Base-by-base conservation (phyloP, 2,329 filamentous ascomycete species). In the Lasiodiplodia sp. region DNA sequence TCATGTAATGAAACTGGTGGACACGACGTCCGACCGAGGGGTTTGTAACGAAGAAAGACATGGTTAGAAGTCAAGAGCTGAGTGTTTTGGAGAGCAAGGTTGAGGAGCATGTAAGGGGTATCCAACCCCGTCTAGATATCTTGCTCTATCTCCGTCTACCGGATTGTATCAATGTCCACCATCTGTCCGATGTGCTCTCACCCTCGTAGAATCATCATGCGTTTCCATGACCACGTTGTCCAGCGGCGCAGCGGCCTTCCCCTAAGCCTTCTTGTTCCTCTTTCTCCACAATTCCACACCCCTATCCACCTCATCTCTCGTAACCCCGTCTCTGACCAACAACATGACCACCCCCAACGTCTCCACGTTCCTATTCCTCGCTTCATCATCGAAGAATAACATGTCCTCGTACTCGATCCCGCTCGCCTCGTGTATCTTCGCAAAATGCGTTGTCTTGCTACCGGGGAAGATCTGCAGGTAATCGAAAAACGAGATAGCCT, bases 301-400 rank as follows among this genome's bases (percentile, higher is more conserved):
- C 69, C 85, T 86, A 80, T 96, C 94, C 23, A 97, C 82, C 82
- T 96, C 94, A 0, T 84, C 84, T 81, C 88, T 90, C 2, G 87
- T 90, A 66, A 97, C 88, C 0, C 94, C 94, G 77, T 97, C 91
- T 68, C 87, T 83, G 0, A 98, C 91, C 62, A 97, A 81, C 76
- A 89, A 89, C 88, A 98, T 97, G 0, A 91, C 92, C 3, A 97
- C 91, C 0, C 94, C 94, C 62, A 97, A 75, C 56, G 86, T 83
- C 80, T 91, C 88, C 0, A 97, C 95, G 76, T 97, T 94, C 69
- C 88, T 85, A 76, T 98, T 98, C 70, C 95, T 83, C 65, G 86
- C 85, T 86, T 98, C 95, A 74, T 98, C 95, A 74, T 98, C 95
- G 73, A 98, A 98, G 79, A 98, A 98, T 40, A 98, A 78, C 91